Conservation (phyloP, 2,329 filamentous ascomycete species). For the Arthrobotrys sinensis region DNA sequence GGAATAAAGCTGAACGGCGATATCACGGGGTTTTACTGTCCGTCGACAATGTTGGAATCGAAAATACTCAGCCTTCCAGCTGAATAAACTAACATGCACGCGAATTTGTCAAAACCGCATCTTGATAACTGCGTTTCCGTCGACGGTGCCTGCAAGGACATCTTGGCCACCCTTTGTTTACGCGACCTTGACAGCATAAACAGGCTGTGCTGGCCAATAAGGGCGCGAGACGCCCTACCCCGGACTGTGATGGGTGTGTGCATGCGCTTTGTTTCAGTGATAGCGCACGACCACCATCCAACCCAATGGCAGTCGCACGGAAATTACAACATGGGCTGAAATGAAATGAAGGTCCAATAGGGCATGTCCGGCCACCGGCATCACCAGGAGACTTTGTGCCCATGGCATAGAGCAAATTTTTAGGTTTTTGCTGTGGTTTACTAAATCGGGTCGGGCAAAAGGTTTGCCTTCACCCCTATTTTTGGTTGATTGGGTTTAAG, state of each 20-base stretch:
- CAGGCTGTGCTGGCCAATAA: conserved; percentile 52
- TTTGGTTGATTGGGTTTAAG: conserved; percentile 59
- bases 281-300: conserved; percentile 50
- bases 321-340: conserved; percentile 60
- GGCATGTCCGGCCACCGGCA: conserved; percentile 52
- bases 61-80: conserved; percentile 52
- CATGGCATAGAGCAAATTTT: conserved; percentile 56
- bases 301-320: conserved; percentile 48
- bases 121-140: conserved; percentile 30
- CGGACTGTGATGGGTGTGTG: conserved; percentile 47
- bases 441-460: conserved; percentile 35
- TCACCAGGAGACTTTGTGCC: conserved; percentile 36
- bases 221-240: conserved; percentile 41
- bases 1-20: conserved; percentile 3
- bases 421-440: conserved; percentile 35
- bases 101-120: conserved; percentile 51
- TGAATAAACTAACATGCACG: conserved; percentile 34
- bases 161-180: conserved; percentile 44
- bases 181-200: conserved; percentile 49
- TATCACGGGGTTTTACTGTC: background rate
- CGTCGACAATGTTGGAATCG: conserved; percentile 13
- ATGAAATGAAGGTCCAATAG: conserved; percentile 61
- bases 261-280: conserved; percentile 56
- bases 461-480: conserved; percentile 57
- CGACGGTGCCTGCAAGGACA: conserved; percentile 19